These are phyloP conservation scores for Diaporthe citriasiana DNA, from an alignment of 2,329 filamentous ascomycete genomes.

Conservation along the genomic window DNA sequence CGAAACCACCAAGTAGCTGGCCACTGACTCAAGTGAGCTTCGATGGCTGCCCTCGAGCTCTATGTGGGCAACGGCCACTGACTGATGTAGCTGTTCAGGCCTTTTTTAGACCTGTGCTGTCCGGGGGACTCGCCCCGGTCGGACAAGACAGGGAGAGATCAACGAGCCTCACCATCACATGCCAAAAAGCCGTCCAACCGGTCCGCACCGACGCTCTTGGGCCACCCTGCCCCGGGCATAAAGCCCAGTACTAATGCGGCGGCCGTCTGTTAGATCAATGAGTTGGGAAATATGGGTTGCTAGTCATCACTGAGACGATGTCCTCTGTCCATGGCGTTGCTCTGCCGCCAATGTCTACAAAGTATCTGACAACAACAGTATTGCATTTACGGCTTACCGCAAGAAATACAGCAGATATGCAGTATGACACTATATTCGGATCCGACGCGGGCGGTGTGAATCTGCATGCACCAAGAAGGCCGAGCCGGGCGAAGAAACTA, in stretches of 20 bases:
- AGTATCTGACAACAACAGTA: background rate
- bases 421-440: slow-evolving; percentile 1
- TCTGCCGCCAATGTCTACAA: background rate
- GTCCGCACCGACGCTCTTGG: background rate
- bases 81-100: slow-evolving; percentile 13
- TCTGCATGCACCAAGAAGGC: background rate
- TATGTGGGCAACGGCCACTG: background rate
- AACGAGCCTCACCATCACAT: slow-evolving; percentile 32
- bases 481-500: slow-evolving; percentile 9
- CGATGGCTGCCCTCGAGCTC: background rate
- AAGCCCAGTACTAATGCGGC: background rate
- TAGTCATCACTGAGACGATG: background rate
- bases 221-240: background rate
- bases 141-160: slow-evolving; percentile 16
- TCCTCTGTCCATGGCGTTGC: background rate
- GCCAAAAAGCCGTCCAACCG: slow-evolving; percentile 22
- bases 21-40: slow-evolving; percentile 31
- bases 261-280: background rate
- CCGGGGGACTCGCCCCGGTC: slow-evolving; percentile 3
- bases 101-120: slow-evolving; percentile 13
- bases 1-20: background rate
- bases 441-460: slow-evolving; percentile 19
- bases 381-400: background rate
- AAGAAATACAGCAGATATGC: background rate
- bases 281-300: background rate